Conservation (phyloP, 306 rosid species). For the Sechiopsis laciniata region DNA sequence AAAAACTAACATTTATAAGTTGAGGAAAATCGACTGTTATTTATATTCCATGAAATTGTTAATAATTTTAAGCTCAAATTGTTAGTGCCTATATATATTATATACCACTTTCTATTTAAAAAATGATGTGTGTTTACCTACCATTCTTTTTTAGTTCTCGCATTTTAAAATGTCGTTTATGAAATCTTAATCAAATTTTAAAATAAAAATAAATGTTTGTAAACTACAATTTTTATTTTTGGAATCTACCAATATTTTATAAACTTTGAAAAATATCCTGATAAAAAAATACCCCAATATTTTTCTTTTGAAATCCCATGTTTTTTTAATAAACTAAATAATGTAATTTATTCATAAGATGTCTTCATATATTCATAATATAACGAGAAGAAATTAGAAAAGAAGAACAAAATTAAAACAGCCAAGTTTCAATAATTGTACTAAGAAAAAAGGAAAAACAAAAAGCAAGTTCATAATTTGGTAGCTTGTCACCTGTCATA, state of each 20-base stretch:
- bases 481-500: conserved; percentile 13
- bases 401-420: not conserved
- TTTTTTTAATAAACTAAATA: not conserved
- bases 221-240: not conserved
- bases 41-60: not conserved
- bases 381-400: not conserved
- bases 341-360: not conserved
- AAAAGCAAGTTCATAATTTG: not conserved
- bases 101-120: not conserved
- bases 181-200: not conserved
- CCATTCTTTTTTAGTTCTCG: not conserved
- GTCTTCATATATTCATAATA: not conserved
- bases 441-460: not conserved
- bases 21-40: not conserved
- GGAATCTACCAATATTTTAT: not conserved
- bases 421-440: not conserved
- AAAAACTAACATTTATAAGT: not conserved
- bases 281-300: not conserved
- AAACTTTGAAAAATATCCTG: not conserved
- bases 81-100: not conserved
- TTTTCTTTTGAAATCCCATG: no score
- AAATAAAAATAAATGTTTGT: not conserved
- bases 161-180: not conserved
- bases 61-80: not conserved
- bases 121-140: not conserved